Evolutionary conservation across 2,329 filamentous ascomycete species (phyloP), one percentile per base, ranked within the genome.

Genomic region (Pseudogymnoascus sp.): DNA sequence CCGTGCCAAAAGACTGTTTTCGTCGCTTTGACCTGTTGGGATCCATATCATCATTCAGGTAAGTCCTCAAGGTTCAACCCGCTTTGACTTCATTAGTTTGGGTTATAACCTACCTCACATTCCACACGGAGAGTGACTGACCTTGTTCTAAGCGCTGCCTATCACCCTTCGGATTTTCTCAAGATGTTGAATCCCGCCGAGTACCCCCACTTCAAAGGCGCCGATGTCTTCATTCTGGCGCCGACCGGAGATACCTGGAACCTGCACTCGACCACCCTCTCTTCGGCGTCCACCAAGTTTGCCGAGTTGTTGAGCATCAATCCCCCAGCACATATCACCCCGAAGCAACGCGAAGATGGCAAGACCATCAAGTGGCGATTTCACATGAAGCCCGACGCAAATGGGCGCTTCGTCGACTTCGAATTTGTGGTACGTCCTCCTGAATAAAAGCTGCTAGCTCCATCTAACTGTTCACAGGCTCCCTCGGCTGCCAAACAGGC

Each of bases 181-280:
- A 61, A 61, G n/a, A 58, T 60, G 59, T 25, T 25, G 9, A 36
- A 43, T 30, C 22, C 28, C 3, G 11, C 50, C n/a, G 12, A 47
- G 41, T 65, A 57, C 22, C 64, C 65, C 1, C 18, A 59, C 11
- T 69, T 68, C 25, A 7, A 20, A 1, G 67, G 68, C 41, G 68
- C 64, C 1, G 68, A 71, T 60, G 66, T 71, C 6, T 57, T 67
- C 18, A 69, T 71, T 7, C 57, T 60, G 3, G 67, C 67, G 2
- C 64, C 63, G 4, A 63, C 63, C 14, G 69, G 69, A 6, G 64
- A 61, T 9, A 39, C 50, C 4, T 71, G 69, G 69, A 67, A 67
- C 25, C 58, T 71, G 1, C 64, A 69, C 35, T 63, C 61, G 9
- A 60, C 62, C 12, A 64, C 64, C 12, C 58, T 71, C 4, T 39